Evolutionary conservation across 495 filamentous ascomycete species (phyloP).

Genomic region (Cercophora sp.): DNA sequence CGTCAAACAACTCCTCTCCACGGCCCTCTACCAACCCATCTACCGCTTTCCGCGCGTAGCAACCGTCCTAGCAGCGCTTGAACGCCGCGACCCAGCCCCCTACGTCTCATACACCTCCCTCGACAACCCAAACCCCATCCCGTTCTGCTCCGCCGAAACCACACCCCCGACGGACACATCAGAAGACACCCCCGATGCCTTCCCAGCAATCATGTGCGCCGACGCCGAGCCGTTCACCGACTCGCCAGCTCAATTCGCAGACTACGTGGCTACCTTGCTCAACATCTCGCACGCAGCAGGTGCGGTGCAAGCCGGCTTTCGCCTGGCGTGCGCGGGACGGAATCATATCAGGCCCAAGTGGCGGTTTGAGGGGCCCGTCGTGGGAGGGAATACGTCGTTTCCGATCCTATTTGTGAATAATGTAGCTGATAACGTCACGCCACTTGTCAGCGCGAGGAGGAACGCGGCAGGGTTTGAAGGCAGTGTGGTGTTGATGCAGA

Average conservation of each 20-base stretch:
- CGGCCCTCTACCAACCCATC: constrained; percentile 57
- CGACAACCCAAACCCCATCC: constrained; percentile 26
- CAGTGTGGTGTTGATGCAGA: constrained; percentile 52
- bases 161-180: constrained; percentile 25
- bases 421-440: constrained; percentile 55
- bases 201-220: constrained; percentile 57
- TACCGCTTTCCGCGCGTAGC: constrained; percentile 55
- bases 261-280: constrained; percentile 42
- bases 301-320: constrained; percentile 54
- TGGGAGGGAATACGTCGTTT: constrained; percentile 43
- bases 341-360: constrained; percentile 55
- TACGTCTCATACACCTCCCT: constrained; percentile 48
- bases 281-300: constrained; percentile 49
- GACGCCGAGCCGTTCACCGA: constrained; percentile 50
- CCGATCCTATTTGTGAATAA: constrained; percentile 56
- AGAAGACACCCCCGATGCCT: constrained; percentile 45
- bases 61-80: constrained; percentile 49
- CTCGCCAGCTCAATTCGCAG: constrained; percentile 41
- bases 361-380: constrained; percentile 47
- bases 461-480: constrained; percentile 50
- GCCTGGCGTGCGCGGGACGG: constrained; percentile 57
- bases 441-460: constrained; percentile 44
- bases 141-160: constrained; percentile 35
- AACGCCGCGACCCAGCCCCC: constrained; percentile 47
- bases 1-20: constrained; percentile 42